Evolutionary conservation across 345 rosid species (phyloP).

Genomic region (Hirschfeldia incana): DNA sequence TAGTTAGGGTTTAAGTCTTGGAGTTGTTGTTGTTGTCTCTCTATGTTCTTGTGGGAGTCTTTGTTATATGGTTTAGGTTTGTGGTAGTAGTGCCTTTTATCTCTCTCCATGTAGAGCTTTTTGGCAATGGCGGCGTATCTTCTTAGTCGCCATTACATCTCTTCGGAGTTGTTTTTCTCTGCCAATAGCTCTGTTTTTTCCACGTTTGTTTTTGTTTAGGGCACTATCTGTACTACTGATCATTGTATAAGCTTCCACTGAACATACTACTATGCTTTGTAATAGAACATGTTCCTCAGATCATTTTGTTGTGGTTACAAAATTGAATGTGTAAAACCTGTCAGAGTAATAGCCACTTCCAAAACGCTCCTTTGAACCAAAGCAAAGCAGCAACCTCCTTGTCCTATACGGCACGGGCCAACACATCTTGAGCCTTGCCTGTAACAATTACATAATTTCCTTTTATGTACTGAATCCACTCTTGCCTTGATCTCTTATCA

Average conservation of each 20-base stretch:
- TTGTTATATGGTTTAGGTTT: slow-evolving; percentile 30
- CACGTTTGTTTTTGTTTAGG: slow-evolving; percentile 14
- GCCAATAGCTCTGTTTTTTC: slow-evolving; percentile 41
- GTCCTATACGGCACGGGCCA: too few relatives aligned
- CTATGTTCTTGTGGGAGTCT: slow-evolving; percentile 28
- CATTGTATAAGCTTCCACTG: slow-evolving; percentile 20
- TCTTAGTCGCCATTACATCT: slow-evolving; percentile 39
- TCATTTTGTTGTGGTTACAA: slow-evolving; percentile 32
- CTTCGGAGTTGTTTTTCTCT: slow-evolving; percentile 35
- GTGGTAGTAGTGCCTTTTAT: slow-evolving; percentile 26
- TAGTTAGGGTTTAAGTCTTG: slow-evolving; percentile 34
- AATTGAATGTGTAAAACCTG: background rate
- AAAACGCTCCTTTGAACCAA: too few relatives aligned
- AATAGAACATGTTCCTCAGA: slow-evolving; percentile 23
- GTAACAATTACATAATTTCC: too few relatives aligned
- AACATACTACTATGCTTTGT: slow-evolving; percentile 28
- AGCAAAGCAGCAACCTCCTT: too few relatives aligned
- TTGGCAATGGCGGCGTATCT: slow-evolving; percentile 42
- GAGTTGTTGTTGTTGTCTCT: slow-evolving; percentile 23
- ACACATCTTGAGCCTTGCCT: too few relatives aligned
- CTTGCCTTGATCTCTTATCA: background rate
- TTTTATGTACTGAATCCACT: too few relatives aligned
- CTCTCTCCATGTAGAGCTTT: slow-evolving; percentile 31
- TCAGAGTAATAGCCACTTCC: too few relatives aligned
- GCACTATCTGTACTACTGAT: slow-evolving; percentile 26